A percentile compares a stretch with the other conserved stretches of the same genome.
Conservation (phyloP, 768 basidiomycete genomes). For the Pulveroboletus sp. region DNA sequence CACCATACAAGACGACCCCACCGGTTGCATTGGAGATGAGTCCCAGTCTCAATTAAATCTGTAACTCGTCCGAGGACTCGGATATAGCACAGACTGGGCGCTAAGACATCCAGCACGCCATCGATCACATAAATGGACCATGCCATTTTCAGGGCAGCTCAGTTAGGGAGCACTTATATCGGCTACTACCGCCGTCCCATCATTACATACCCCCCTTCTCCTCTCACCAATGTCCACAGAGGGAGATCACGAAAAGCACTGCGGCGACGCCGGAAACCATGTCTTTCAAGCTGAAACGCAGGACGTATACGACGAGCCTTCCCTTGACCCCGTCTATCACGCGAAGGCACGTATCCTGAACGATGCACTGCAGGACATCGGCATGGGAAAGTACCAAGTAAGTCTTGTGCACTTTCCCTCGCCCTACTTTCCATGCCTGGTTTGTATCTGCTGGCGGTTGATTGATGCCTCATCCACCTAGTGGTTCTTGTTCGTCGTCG, state of each 20-base stretch:
- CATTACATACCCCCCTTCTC: background rate
- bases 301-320: slow-evolving; percentile 26
- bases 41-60: too few relatives aligned
- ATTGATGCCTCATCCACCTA: slow-evolving; percentile 21
- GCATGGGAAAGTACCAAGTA: slow-evolving; percentile 71
- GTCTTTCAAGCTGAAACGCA: slow-evolving; percentile 10
- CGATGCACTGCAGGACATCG: slow-evolving; percentile 60
- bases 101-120: too few relatives aligned
- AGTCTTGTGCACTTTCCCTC: slow-evolving; percentile 3
- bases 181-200: background rate
- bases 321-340: slow-evolving; percentile 55
- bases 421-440: background rate
- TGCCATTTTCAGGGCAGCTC: background rate
- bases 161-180: background rate
- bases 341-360: slow-evolving; percentile 59
- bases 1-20: too few relatives aligned
- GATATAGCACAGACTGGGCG: too few relatives aligned
- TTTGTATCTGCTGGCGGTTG: background rate
- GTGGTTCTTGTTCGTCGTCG: slow-evolving; percentile 63
- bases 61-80: too few relatives aligned
- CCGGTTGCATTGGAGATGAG: too few relatives aligned
- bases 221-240: slow-evolving; percentile 19
- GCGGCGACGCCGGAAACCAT: background rate
- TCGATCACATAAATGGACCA: background rate
- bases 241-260: slow-evolving; percentile 5